Evolutionary conservation across 768 basidiomycete species (phyloP), one percentile per base, ranked within the genome.

Genomic region (Amanita pallidorosea): DNA sequence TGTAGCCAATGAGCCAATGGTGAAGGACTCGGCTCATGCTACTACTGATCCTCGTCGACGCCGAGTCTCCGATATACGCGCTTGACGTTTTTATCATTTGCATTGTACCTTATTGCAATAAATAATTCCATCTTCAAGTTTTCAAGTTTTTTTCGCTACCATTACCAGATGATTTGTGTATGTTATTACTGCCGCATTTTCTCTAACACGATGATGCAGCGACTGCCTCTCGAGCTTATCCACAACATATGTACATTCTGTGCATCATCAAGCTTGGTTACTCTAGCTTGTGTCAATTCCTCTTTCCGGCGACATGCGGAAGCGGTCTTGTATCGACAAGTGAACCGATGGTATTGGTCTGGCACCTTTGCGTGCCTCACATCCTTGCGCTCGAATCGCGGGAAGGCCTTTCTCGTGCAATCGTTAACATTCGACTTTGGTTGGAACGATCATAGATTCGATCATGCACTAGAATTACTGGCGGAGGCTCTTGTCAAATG

Each of bases 1-100:
- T 31, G 42, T 51, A 25, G 29, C 50, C 31, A 51, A 51, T 37
- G 50, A 51, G 23, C 50, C 50, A 51, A 51, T 35, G 46, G 17
- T 9, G 35, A 45, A 20, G 49, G 40, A 43, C 22, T 43, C 23
- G 5, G 9, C 42, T 35, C 50, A n/a, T 23, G 15, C 23, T 22
- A 45, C 42, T 17, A 51, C 50, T 23, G 50, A 51, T 36, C 50
- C 50, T n/a, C 50, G 50, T 22, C 41, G 50, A 25, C 50, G 50
- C 13, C 50, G 23, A 11, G 31, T 20, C 17, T 20, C 35, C 11
- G 45, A 46, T 34, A 27, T 23, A 34, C 18, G 45, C 7, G 31
- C 17, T 34, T 46, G 31, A 46, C 17, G 18, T 31, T n/a, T 34
- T n/a, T 7, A 9, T 17, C n/a, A 18, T 41, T 41, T 41, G 12